A percentile compares a stretch with the other conserved stretches of the same genome.
Conservation (phyloP, 202 grass and related monocot genomes). For the Schoenoplectus triqueter region DNA sequence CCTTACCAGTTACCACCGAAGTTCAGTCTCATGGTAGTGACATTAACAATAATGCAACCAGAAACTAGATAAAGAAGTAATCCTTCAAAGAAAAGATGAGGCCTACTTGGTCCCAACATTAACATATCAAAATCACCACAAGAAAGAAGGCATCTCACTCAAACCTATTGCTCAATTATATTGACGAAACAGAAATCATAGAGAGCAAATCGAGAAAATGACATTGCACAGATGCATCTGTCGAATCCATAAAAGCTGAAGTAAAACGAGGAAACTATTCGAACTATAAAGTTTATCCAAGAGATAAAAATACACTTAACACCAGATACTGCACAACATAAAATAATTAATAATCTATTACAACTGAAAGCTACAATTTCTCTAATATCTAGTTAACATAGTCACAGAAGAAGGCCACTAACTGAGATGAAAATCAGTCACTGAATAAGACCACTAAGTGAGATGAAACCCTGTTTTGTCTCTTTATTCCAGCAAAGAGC, state of each 20-base stretch:
- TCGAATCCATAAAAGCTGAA: constrained; percentile 19
- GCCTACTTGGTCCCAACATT: neutral
- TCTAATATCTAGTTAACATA: constrained; percentile 43
- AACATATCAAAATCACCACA: neutral
- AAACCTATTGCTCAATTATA: neutral
- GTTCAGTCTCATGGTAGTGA: too few relatives aligned
- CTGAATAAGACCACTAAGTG: constrained; percentile 6
- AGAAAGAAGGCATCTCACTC: neutral
- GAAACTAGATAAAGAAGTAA: neutral
- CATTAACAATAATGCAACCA: neutral
- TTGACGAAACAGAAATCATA: neutral
- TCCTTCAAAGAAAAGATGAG: neutral
- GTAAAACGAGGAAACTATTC: neutral
- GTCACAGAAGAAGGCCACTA: constrained; percentile 25
- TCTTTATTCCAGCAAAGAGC: neutral
- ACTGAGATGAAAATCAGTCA: constrained; percentile 12
- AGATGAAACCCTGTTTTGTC: neutral
- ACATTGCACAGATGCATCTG: neutral
- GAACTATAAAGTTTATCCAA: constrained; percentile 11
- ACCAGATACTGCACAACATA: constrained; percentile 29
- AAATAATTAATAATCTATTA: constrained; percentile 16
- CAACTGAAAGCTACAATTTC: constrained; percentile 31
- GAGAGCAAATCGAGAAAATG: neutral
- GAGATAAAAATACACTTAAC: constrained; percentile 17
- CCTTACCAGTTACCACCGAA: too few relatives aligned